phyloP scores from a whole-genome alignment of 176 grass and related monocot genomes.

The Oryza meridionalis region DNA sequence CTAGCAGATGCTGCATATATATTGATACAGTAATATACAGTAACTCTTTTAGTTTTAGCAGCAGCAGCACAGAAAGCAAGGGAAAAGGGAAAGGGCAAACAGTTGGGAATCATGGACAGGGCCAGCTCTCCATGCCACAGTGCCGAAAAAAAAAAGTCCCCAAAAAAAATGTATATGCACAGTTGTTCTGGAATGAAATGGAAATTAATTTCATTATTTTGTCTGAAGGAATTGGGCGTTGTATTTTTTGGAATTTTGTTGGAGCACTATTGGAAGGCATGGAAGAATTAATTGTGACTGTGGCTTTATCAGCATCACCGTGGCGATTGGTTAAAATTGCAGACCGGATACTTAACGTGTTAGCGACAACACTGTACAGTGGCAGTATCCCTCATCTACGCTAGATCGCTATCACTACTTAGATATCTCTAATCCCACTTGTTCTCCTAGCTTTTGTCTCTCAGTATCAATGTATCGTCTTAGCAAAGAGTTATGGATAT shows the following conservation, averaged over 20 bases:
- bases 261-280: background rate
- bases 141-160: background rate
- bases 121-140: background rate
- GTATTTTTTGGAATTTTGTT: background rate
- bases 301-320: no score
- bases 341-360: no score
- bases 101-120: background rate
- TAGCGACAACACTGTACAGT: no score
- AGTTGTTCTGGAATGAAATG: background rate
- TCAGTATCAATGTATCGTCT: no score
- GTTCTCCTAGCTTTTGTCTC: no score
- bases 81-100: constrained; percentile 28
- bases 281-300: no score
- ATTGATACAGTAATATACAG: background rate
- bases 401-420: no score
- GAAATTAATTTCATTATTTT: background rate
- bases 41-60: background rate
- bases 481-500: no score
- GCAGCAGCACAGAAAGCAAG: background rate
- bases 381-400: no score
- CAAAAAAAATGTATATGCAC: background rate
- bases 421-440: no score
- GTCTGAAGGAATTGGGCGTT: background rate
- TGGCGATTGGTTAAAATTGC: no score
- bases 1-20: background rate